Percentiles rank a stretch among this genome's conserved stretches.
Evolutionary conservation across 2,329 filamentous ascomycete species (phyloP).

Genomic region (Pestalotiopsis sp.): DNA sequence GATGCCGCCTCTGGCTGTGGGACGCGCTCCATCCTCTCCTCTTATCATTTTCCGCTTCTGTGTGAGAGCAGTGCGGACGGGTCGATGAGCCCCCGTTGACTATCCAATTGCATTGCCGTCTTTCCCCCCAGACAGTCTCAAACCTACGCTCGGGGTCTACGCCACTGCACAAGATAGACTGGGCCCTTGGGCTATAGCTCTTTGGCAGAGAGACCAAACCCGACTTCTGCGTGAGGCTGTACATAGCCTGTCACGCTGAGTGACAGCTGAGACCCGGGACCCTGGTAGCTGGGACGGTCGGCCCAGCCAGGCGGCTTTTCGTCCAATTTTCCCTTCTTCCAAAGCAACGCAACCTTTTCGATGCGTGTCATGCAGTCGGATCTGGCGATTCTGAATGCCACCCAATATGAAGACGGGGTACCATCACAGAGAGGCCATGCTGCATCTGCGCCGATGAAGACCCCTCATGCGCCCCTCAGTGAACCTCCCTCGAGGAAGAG

Average conservation of each 20-base stretch:
- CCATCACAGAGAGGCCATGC: slow-evolving; percentile 19
- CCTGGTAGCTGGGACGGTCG: not conserved
- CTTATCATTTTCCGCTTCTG: not conserved
- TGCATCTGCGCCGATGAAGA: slow-evolving; percentile 20
- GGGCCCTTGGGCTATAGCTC: not conserved
- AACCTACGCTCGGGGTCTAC: not conserved
- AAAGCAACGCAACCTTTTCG: not conserved
- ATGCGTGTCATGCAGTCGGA: slow-evolving; percentile 32
- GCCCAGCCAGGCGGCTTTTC: not conserved
- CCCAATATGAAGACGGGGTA: slow-evolving; percentile 44
- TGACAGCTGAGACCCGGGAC: not conserved
- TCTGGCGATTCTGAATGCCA: slow-evolving; percentile 48
- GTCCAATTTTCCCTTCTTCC: not conserved
- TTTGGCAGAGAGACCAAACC: not conserved
- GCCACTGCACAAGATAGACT: not conserved
- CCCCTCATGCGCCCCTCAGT: slow-evolving; percentile 5
- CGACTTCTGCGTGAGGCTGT: not conserved
- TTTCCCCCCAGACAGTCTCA: not conserved
- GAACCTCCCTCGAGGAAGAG: slow-evolving; percentile 30
- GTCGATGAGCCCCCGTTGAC: not conserved
- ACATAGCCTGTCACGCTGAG: not conserved
- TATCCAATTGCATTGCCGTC: not conserved
- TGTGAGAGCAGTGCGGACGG: not conserved
- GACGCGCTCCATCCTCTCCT: not conserved
- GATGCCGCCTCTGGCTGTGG: not conserved